phyloP scores from a whole-genome alignment of 805 yeast species.

The Schwanniomyces pseudopolymorphus region DNA sequence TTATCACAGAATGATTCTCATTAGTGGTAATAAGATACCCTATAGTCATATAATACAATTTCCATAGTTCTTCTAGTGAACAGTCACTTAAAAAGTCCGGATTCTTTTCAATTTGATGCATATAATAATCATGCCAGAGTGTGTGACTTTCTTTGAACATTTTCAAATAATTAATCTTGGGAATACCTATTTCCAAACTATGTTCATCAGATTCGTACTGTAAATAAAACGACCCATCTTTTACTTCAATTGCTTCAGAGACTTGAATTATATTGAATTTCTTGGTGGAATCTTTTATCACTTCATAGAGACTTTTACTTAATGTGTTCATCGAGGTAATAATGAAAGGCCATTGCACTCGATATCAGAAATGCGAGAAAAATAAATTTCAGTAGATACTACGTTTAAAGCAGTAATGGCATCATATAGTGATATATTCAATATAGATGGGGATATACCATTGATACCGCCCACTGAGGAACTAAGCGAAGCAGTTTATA shows the following conservation, averaged over 20 bases:
- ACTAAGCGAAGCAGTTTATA: slow-evolving; percentile 32
- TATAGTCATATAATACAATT: slow-evolving; percentile 29
- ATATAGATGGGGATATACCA: slow-evolving; percentile 1
- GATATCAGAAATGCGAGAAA: background rate
- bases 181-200: slow-evolving; percentile 30
- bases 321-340: background rate
- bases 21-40: slow-evolving; percentile 37
- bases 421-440: slow-evolving; percentile 9
- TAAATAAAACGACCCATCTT: background rate
- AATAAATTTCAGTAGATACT: background rate
- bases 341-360: too few species aligned
- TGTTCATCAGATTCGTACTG: slow-evolving; percentile 8
- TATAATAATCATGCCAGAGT: slow-evolving; percentile 20
- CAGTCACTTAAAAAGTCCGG: background rate
- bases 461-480: slow-evolving; percentile 21
- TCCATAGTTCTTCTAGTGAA: slow-evolving; percentile 8
- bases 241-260: background rate
- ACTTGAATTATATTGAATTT: slow-evolving; percentile 7
- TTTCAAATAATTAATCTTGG: slow-evolving; percentile 26
- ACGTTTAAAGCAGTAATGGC: slow-evolving; percentile 3
- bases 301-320: slow-evolving; percentile 2
- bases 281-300: background rate
- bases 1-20: slow-evolving; percentile 33
- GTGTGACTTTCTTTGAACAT: slow-evolving; percentile 34
- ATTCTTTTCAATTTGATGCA: background rate